Evolutionary conservation across 1,139 yeast genomes (phyloP), one percentile per base, ranked within the genome.

Genomic region (Arxiozyma slooffiae): DNA sequence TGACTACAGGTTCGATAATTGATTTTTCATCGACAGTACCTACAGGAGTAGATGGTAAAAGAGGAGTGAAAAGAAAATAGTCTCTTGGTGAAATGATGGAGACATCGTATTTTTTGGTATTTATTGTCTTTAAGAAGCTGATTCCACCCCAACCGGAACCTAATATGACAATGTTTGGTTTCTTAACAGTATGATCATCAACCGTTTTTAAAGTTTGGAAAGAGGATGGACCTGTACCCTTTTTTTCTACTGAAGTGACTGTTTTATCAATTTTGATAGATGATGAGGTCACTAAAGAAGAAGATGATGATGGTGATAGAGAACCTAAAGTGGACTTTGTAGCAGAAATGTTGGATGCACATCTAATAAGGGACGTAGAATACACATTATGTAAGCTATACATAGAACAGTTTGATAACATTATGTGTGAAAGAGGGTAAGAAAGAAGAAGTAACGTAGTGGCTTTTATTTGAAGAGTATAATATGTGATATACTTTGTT

Each of bases 111-210:
- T 84, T 78, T 52, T 88, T 76, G 52, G 96, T 83, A 68, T 90
- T 96, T 66, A 90, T 79, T 69, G 84, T 81, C 73, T 89, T 88
- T 67, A 90, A 76, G 62, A 89, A 75, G 3, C 90, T 80, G 52
- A 85, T 82, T 21, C 95, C 83, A 58, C 96, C 97, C 97, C 97
- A 90, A 52, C 97, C 97, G 44, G 95, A 81, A 53, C 97, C 97
- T 59, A 90, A 78, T 53, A 90, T 81, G 48, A 89, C 95, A 46
- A 71, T 67, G 42, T 66, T 67, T 53, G 71, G 71, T 57, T 69
- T 71, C 45, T 59, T 57, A 49, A 62, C 63, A 40, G 60, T 54
- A 37, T 59, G 55, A 47, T 67, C 59, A 49, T 67, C 65, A 50
- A 70, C 67, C 49, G 69, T 60, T 54, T 69, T 68, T 44, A 63